A percentile compares a stretch with the other conserved stretches of the same genome.
Conservation (phyloP, 345 rosid genomes). For the Gossypium anomalum region DNA sequence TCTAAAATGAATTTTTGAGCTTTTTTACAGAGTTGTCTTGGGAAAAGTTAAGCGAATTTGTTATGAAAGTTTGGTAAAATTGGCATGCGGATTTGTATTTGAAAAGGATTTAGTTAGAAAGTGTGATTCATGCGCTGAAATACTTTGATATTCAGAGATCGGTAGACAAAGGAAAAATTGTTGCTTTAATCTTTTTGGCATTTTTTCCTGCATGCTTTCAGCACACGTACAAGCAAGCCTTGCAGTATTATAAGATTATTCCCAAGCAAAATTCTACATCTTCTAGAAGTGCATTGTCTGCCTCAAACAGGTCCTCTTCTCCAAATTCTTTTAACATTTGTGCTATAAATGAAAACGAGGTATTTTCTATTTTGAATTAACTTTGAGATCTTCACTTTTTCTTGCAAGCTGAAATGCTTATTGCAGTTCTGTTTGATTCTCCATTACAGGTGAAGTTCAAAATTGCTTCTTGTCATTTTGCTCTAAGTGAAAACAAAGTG, state of each 20-base stretch:
- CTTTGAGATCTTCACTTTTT: slow-evolving; percentile 8
- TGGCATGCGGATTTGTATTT: not conserved
- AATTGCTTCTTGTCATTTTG: slow-evolving; percentile 84
- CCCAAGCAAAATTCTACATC: slow-evolving; percentile 71
- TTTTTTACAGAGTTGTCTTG: not conserved
- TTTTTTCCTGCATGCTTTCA: slow-evolving; percentile 22
- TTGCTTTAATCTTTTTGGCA: not conserved
- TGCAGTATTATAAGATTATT: slow-evolving; percentile 64
- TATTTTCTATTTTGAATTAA: slow-evolving; percentile 17
- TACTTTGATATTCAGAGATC: not conserved
- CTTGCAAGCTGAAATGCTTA: slow-evolving; percentile 11
- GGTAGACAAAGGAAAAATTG: not conserved
- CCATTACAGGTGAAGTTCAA: slow-evolving; percentile 74
- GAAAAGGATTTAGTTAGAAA: not conserved
- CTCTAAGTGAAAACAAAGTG: slow-evolving; percentile 64
- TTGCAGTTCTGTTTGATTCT: slow-evolving; percentile 3
- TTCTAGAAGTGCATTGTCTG: slow-evolving; percentile 64
- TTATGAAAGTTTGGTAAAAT: not conserved
- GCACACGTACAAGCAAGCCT: slow-evolving; percentile 83
- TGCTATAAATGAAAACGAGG: slow-evolving; percentile 86
- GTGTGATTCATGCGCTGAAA: not conserved
- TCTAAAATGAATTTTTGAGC: not conserved
- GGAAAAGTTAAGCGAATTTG: not conserved
- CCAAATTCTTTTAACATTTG: slow-evolving; percentile 66
- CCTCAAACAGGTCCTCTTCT: slow-evolving; percentile 68